Evolutionary conservation across 2,329 filamentous ascomycete species (phyloP), one percentile per base, ranked within the genome.

Genomic region (Neophaeococcomyces mojaviensis): DNA sequence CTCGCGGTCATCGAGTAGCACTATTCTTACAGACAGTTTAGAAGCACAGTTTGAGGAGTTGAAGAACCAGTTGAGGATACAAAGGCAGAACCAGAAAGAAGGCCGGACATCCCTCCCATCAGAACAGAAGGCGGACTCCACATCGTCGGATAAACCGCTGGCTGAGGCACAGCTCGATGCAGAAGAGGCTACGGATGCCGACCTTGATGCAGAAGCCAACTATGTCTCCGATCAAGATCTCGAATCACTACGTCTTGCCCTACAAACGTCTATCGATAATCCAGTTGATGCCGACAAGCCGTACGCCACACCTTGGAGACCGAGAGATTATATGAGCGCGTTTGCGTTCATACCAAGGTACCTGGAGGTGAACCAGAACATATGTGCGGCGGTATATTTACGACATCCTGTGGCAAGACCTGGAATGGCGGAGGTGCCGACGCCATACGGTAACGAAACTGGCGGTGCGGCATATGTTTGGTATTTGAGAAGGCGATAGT

Each of bases 311-410:
- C 92, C 92, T 10, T 98, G 92, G 92, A 70, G 76, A 54, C 92
- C 92, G 10, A 77, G 88, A 46, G 77, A 84, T 43, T 97, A 79
- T 67, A 94, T 98, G 86, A 76, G 79, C 42, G 82, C 89, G 0
- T 98, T 98, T 67, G 88, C 89, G 19, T 96, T 95, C 67, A 88
- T 98, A 56, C 92, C 92, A 9, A 75, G 86, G 44, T 98, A 97
- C 66, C 78, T 98, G 50, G 94, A 98, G 70, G 92, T 98, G 58
- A 96, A 97, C 73, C 92, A 94, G 66, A 94, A 89, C 61, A 85
- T 97, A 59, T 98, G 92, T 68, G 84, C 89, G 1, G 92, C 92
- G 9, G 88, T 98, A 33, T 98, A 98, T 65, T 70, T 98, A 51
- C 78, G 92, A 48, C 90, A 98, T 70, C 92, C 92, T 0, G 90